Evolutionary conservation across 441 rosid genomes (phyloP).

Genomic region (Arabidopsis lyrata): DNA sequence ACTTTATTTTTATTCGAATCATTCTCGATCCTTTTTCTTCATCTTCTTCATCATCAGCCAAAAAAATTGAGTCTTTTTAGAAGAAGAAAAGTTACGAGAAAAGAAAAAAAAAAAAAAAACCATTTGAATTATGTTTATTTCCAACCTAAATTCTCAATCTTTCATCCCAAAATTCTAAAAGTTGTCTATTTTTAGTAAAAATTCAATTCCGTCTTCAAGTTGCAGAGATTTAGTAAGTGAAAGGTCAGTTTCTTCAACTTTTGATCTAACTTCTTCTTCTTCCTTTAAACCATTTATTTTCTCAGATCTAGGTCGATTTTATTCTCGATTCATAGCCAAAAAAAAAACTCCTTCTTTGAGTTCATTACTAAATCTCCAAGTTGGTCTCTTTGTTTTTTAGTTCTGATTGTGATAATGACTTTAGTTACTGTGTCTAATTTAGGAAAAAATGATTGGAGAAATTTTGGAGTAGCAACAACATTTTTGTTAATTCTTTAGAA

Average conservation of each 20-base stretch:
- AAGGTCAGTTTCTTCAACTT: slow-evolving; percentile 41
- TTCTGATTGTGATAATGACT: slow-evolving; percentile 35
- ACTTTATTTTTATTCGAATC: slow-evolving; percentile 47
- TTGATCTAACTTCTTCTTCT: slow-evolving; percentile 37
- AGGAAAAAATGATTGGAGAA: slow-evolving; percentile 17
- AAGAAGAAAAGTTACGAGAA: slow-evolving; percentile 36
- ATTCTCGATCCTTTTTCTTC: slow-evolving; percentile 44
- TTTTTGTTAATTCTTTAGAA: slow-evolving; percentile 30
- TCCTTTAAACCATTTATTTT: background rate
- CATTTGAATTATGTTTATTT: slow-evolving; percentile 37
- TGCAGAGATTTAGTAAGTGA: slow-evolving; percentile 43
- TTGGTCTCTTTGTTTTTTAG: slow-evolving; percentile 15
- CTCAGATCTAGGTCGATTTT: slow-evolving; percentile 38
- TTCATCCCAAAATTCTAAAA: slow-evolving; percentile 35
- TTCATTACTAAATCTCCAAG: slow-evolving; percentile 23
- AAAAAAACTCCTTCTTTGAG: background rate
- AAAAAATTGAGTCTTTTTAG: slow-evolving; percentile 42
- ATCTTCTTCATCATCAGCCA: slow-evolving; percentile 36
- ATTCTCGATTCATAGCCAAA: background rate
- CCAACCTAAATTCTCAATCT: slow-evolving; percentile 41
- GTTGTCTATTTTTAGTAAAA: slow-evolving; percentile 44
- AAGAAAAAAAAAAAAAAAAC: background rate
- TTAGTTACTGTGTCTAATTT: slow-evolving; percentile 26
- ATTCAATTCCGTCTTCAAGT: slow-evolving; percentile 30
- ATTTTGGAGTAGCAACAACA: slow-evolving; percentile 16